A percentile compares a stretch with the other conserved stretches of the same genome.
Conservation (phyloP, 2,329 filamentous ascomycete genomes). For the Periconia sp. region DNA sequence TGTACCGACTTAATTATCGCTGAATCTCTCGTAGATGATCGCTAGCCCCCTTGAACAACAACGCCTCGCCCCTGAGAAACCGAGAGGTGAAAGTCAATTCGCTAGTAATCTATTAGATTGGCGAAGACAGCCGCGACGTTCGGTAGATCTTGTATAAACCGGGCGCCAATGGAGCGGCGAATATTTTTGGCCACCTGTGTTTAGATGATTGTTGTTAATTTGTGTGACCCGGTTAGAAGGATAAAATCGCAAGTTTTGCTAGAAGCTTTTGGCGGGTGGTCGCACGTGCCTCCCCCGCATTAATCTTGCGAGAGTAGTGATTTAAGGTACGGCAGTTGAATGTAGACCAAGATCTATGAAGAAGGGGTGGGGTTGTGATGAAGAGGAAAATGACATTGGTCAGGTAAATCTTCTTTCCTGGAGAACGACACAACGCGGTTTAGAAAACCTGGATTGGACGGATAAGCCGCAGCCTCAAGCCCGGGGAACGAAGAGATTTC, state of each 20-base stretch:
- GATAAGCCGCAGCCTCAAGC: too few species aligned
- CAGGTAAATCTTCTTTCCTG: background rate
- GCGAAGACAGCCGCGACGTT: background rate
- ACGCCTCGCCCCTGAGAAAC: background rate
- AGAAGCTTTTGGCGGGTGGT: background rate
- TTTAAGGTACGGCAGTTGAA: conserved; percentile 8
- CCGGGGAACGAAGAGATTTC: too few species aligned
- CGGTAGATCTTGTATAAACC: conserved; percentile 7
- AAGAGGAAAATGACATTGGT: too few species aligned
- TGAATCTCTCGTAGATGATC: conserved; percentile 7
- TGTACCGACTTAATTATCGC: conserved; percentile 13
- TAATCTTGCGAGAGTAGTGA: background rate
- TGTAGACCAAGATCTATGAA: background rate
- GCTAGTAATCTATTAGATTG: conserved; percentile 10
- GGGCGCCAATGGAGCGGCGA: conserved; percentile 1
- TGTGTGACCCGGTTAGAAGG: conserved; percentile 14
- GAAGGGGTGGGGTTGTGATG: too few species aligned
- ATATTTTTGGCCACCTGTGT: conserved; percentile 5
- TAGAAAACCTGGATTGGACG: too few species aligned
- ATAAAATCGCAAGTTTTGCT: conserved; percentile 11
- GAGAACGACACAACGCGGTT: too few species aligned
- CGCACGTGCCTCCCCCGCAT: conserved; percentile 12
- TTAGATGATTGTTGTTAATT: conserved; percentile 9
- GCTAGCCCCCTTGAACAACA: background rate
- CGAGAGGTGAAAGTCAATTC: conserved; percentile 4